These are phyloP conservation scores for Vaccinium darrowii DNA, from an alignment of 148 eudicot genomes.

Conservation along the genomic window DNA sequence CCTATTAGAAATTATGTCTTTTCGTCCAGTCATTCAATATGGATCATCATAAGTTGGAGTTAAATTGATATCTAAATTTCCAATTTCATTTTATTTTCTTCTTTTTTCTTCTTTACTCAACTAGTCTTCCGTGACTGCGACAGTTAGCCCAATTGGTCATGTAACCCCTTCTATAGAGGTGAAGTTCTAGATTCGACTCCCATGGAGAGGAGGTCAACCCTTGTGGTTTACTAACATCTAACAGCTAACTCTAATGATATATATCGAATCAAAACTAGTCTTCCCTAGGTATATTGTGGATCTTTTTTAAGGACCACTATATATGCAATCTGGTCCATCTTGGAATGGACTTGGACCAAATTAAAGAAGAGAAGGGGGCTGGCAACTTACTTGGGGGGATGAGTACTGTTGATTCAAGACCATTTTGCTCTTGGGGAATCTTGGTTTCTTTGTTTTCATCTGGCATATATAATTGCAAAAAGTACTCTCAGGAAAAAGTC, in stretches of 20 bases:
- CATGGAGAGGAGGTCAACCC: too few species aligned
- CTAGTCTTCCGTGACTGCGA: too few species aligned
- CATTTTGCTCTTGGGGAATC: background rate
- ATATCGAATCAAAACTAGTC: background rate
- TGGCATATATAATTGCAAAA: background rate
- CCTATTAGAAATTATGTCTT: too few species aligned
- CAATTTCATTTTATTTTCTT: background rate
- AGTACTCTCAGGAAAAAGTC: background rate
- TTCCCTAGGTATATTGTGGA: background rate
- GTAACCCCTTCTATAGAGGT: too few species aligned
- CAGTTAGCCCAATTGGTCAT: too few species aligned
- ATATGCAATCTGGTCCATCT: background rate
- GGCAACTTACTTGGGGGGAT: slow-evolving; percentile 4
- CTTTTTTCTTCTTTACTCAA: background rate
- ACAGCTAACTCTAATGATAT: too few species aligned
- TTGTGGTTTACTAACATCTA: too few species aligned
- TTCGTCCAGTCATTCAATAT: background rate
- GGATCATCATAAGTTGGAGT: background rate
- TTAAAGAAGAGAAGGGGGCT: background rate
- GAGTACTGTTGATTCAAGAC: background rate
- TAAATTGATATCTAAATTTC: background rate
- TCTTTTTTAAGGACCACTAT: background rate
- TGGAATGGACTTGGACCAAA: background rate
- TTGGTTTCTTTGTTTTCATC: background rate
- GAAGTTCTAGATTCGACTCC: too few species aligned